These are phyloP conservation scores for Fraxinus ornus DNA, from an alignment of 305 asterid species.

Conservation along the genomic window DNA sequence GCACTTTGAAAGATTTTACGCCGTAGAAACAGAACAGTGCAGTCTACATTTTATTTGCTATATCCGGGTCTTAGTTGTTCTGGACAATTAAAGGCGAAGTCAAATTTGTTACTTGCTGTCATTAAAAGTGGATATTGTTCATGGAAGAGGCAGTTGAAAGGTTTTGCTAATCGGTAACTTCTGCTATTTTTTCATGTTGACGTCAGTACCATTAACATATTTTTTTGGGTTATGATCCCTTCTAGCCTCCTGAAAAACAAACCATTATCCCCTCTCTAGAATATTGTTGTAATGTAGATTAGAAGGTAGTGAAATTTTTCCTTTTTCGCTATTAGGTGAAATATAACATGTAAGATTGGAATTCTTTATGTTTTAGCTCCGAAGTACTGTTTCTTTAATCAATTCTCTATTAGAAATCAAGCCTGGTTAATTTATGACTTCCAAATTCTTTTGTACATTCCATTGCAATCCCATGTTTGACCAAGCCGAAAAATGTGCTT, in stretches of 20 bases:
- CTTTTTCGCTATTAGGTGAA: background rate
- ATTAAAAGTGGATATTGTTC: background rate
- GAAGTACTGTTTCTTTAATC: background rate
- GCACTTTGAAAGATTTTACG: slow-evolving; percentile 27
- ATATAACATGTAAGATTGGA: background rate
- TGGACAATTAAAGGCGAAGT: background rate
- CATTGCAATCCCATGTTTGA: background rate
- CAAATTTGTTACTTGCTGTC: background rate
- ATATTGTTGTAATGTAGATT: background rate
- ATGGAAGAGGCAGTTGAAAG: background rate
- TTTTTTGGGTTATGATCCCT: background rate
- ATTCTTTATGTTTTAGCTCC: background rate
- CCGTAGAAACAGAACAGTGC: slow-evolving; percentile 23
- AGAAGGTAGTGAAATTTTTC: background rate
- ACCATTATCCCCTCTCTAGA: background rate
- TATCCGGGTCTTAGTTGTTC: background rate
- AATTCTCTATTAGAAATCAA: background rate
- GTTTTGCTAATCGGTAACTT: background rate
- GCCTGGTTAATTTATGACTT: background rate
- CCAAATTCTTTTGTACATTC: background rate
- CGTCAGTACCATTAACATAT: background rate
- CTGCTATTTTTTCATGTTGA: background rate
- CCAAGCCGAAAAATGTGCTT: background rate
- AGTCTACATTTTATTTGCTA: slow-evolving; percentile 2
- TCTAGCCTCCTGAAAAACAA: background rate